phyloP scores from a whole-genome alignment of 495 filamentous ascomycete genomes.

The Xylaria nigripes region DNA sequence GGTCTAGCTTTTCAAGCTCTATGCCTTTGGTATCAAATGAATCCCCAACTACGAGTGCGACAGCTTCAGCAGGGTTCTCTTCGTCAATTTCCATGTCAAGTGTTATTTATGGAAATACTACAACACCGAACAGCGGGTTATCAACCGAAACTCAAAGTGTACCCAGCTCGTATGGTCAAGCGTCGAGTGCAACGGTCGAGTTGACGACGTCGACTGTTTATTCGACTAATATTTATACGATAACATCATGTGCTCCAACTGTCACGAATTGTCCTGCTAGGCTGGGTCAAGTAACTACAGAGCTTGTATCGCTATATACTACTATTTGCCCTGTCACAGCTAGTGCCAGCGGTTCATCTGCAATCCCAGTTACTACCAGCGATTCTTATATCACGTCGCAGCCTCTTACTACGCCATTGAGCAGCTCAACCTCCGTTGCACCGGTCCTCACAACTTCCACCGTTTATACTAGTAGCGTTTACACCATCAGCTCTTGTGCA shows the following conservation, averaged over 20 bases:
- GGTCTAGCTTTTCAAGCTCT: neutral
- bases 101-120: slow-evolving; percentile 11
- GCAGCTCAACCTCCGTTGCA: slow-evolving; percentile 29
- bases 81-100: slow-evolving; percentile 13
- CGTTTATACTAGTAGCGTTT: slow-evolving; percentile 43
- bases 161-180: slow-evolving; percentile 14
- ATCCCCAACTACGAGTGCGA: too few relatives aligned
- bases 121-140: neutral
- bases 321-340: slow-evolving; percentile 50
- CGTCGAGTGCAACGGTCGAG: too few relatives aligned
- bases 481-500: slow-evolving; percentile 46
- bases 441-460: slow-evolving; percentile 41
- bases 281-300: slow-evolving; percentile 45
- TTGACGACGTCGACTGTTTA: slow-evolving; percentile 54
- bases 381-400: slow-evolving; percentile 10
- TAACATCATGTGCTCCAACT: slow-evolving; percentile 48
- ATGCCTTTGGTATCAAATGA: neutral
- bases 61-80: slow-evolving; percentile 6
- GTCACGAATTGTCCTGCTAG: slow-evolving; percentile 53
- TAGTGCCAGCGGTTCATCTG: slow-evolving; percentile 21
- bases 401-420: slow-evolving; percentile 21
- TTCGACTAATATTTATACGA: slow-evolving; percentile 48
- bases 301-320: slow-evolving; percentile 50
- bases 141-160: slow-evolving; percentile 1
- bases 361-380: slow-evolving; percentile 11